Conservation (phyloP, 2,329 filamentous ascomycete species). For the Xylaria multiplex region DNA sequence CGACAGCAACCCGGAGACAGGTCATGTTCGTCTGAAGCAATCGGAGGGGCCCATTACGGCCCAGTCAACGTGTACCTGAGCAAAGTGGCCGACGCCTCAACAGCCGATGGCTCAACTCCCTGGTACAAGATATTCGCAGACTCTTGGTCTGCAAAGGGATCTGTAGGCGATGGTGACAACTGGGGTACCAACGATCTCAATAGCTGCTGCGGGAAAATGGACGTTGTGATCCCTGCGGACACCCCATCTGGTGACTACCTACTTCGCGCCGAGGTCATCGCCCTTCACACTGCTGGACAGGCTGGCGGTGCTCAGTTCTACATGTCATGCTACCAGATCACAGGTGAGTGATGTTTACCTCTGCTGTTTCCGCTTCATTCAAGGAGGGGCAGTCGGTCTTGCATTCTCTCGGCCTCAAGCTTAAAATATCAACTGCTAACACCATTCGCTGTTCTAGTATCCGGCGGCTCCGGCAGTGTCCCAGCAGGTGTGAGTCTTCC, state of each 20-base stretch:
- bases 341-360: constrained; percentile 24
- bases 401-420: neutral
- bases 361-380: neutral
- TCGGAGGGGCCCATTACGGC: constrained; percentile 65
- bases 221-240: constrained; percentile 55
- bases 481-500: constrained; percentile 52
- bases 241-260: constrained; percentile 57
- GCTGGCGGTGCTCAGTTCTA: constrained; percentile 49
- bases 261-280: constrained; percentile 57
- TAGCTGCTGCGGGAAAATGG: constrained; percentile 54
- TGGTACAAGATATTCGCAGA: constrained; percentile 67
- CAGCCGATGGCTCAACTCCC: constrained; percentile 54
- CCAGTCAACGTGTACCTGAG: constrained; percentile 64
- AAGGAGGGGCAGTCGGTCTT: neutral
- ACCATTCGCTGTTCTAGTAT: constrained; percentile 8
- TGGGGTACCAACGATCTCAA: constrained; percentile 58
- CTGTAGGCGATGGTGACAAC: constrained; percentile 56
- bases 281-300: constrained; percentile 54
- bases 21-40: constrained; percentile 58
- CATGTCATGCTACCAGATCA: constrained; percentile 49
- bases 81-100: constrained; percentile 59
- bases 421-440: constrained; percentile 4
- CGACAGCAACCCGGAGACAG: constrained; percentile 57
- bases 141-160: constrained; percentile 54
- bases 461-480: constrained; percentile 33